Conservation (phyloP, 805 yeast genomes). For the Candida anglica region DNA sequence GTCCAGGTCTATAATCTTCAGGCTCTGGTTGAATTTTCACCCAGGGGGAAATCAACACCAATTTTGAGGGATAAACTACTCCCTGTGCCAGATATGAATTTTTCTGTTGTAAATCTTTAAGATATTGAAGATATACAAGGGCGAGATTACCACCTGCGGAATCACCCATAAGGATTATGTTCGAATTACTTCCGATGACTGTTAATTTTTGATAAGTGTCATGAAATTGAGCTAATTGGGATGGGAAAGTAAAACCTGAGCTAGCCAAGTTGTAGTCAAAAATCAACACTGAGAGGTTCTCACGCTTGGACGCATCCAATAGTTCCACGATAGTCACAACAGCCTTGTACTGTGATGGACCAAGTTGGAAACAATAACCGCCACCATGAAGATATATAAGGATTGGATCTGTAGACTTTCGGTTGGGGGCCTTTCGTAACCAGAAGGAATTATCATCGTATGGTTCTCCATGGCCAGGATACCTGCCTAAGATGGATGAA, state of each 20-base stretch:
- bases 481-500: conserved; percentile 2
- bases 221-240: conserved; percentile 27
- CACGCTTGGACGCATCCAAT: conserved; percentile 17
- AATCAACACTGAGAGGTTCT: conserved; percentile 15
- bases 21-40: conserved; percentile 22
- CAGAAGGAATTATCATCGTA: conserved; percentile 29
- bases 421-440: conserved; percentile 26
- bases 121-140: conserved; percentile 24
- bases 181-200: conserved; percentile 17
- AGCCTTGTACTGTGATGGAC: conserved; percentile 25
- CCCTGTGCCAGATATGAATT: conserved; percentile 1
- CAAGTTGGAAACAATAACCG: conserved; percentile 30
- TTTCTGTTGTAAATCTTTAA: conserved; percentile 11
- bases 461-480: conserved; percentile 30
- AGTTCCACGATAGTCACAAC: conserved; percentile 24
- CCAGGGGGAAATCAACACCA: conserved; percentile 36
- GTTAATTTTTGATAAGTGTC: conserved; percentile 19
- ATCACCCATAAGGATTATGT: conserved; percentile 36
- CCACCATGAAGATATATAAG: conserved; percentile 39
- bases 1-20: conserved; percentile 21
- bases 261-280: conserved; percentile 25
- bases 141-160: conserved; percentile 41
- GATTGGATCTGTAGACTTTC: conserved; percentile 22
- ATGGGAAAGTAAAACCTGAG: conserved; percentile 27
- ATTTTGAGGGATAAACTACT: conserved; percentile 20